Evolutionary conservation across 106 monocot species (phyloP), one percentile per base, ranked within the genome.

Genomic region (Dendrobium officinale): DNA sequence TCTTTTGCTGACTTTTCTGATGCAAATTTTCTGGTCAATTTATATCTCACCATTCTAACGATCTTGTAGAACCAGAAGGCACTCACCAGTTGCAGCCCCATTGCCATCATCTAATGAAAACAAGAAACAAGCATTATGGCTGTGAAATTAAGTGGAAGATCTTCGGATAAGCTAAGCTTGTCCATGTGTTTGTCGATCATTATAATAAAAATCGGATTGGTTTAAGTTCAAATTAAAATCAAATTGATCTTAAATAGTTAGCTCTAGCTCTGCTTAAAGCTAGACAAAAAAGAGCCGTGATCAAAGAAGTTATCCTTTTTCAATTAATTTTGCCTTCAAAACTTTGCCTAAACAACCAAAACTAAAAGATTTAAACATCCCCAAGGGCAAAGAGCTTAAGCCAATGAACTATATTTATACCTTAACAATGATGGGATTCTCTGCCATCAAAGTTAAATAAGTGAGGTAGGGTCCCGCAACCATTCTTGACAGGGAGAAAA

Each of bases 21-120:
- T 47, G 45, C 27, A 43, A 77, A 83, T 66, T 80, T 87, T 80
- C 64, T 87, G 0, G 10, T 19, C 37, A 92, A 24, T 77, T 92
- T 92, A 77, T 87, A 77, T 33, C 49, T 85, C 78, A 87, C 55
- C 92, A 89, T 89, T 67, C 84, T 80, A n/a, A 77, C 31, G 42
- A 92, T 92, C 78, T 87, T 92, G 58, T 87, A 87, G 84, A 89
- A 92, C 92, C 89, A 92, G 82, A 89, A 92, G 26, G 84, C 67
- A 73, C 92, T 92, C 58, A 89, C 89, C 42, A 92, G 42, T 80
- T 89, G 92, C 78, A 92, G 40, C 19, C 92, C 92, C 47, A 89
- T 73, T 2, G 92, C 92, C 89, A 80, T 92, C 11, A 59, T 85
- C 91, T 91, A 80, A 66, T 6, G 51, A 79, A 75, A 16, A 37